Evolutionary conservation across 495 filamentous ascomycete genomes (phyloP).

Genomic region (Hamigera avellanea): DNA sequence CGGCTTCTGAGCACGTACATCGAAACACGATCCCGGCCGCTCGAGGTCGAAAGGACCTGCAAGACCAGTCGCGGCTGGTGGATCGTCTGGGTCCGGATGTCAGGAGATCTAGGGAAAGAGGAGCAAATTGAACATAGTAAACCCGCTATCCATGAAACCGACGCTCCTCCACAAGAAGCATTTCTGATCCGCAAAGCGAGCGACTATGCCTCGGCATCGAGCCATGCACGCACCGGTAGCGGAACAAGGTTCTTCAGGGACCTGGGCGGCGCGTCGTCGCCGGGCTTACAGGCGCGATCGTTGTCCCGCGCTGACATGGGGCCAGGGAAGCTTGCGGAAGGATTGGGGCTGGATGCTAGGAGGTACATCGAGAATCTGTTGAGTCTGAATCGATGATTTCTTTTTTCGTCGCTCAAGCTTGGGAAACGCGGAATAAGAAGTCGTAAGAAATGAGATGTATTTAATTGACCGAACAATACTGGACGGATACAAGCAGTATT

Average conservation of each 20-base stretch:
- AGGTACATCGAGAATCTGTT: constrained; percentile 77
- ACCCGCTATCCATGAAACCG: too few relatives aligned
- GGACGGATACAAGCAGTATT: too few relatives aligned
- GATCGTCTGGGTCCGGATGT: constrained; percentile 81
- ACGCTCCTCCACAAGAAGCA: constrained; percentile 42
- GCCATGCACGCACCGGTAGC: constrained; percentile 24
- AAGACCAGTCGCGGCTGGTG: constrained; percentile 93
- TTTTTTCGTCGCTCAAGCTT: not conserved
- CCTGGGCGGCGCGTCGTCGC: constrained; percentile 27
- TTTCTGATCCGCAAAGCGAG: constrained; percentile 71
- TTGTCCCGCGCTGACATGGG: constrained; percentile 34
- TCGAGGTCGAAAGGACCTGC: constrained; percentile 73
- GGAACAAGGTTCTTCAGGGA: constrained; percentile 39
- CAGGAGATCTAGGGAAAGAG: constrained; percentile 14
- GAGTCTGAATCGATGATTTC: constrained; percentile 53
- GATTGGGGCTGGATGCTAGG: constrained; percentile 77
- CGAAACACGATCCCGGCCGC: constrained; percentile 42
- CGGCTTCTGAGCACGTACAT: constrained; percentile 69
- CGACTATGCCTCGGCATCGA: constrained; percentile 36
- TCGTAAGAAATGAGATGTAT: too few relatives aligned
- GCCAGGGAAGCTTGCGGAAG: constrained; percentile 62
- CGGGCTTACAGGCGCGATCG: constrained; percentile 5
- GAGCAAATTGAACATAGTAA: too few relatives aligned
- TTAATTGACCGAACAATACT: too few relatives aligned
- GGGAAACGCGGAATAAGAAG: too few relatives aligned